phyloP scores from a whole-genome alignment of 2,329 filamentous ascomycete species.

The Xylaria sp. region DNA sequence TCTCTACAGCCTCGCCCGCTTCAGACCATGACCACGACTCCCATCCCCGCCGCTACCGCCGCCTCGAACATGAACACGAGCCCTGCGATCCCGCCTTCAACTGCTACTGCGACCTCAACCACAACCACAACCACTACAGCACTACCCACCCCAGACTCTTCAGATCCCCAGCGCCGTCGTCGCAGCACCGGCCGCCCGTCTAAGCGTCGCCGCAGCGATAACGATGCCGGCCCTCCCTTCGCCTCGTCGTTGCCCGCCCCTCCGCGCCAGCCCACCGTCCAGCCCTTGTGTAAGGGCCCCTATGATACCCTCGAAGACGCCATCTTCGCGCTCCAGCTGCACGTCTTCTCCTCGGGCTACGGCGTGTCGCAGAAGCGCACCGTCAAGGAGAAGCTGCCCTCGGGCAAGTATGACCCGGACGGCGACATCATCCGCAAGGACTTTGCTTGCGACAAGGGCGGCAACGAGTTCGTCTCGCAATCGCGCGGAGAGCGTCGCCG shows the following conservation, averaged over 20 bases:
- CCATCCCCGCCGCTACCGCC: background rate
- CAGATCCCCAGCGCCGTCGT: slow-evolving; percentile 27
- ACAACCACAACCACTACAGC: background rate
- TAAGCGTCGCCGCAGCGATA: slow-evolving; percentile 36
- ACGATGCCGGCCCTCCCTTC: slow-evolving; percentile 17
- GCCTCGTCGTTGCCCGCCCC: slow-evolving; percentile 21
- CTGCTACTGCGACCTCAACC: background rate
- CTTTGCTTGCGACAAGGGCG: slow-evolving; percentile 48
- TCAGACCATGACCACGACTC: slow-evolving; percentile 25
- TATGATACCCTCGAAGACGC: slow-evolving; percentile 47
- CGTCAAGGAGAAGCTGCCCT: slow-evolving; percentile 48
- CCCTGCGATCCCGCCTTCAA: slow-evolving; percentile 16
- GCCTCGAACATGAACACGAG: slow-evolving; percentile 1
- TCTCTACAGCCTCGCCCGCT: slow-evolving; percentile 29
- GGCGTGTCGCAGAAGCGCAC: slow-evolving; percentile 50
- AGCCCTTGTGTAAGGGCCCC: slow-evolving; percentile 44
- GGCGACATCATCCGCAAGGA: slow-evolving; percentile 48
- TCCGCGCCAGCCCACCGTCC: slow-evolving; percentile 35
- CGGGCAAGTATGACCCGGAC: slow-evolving; percentile 48
- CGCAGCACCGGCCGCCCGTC: slow-evolving; percentile 28
- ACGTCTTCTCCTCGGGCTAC: slow-evolving; percentile 49
- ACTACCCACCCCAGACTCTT: background rate
- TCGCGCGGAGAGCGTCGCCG: slow-evolving; percentile 47
- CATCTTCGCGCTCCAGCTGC: slow-evolving; percentile 47
- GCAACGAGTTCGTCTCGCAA: slow-evolving; percentile 48